phyloP scores from a whole-genome alignment of 31 red algal genomes.

The Odonthalia washingtoniensis region DNA sequence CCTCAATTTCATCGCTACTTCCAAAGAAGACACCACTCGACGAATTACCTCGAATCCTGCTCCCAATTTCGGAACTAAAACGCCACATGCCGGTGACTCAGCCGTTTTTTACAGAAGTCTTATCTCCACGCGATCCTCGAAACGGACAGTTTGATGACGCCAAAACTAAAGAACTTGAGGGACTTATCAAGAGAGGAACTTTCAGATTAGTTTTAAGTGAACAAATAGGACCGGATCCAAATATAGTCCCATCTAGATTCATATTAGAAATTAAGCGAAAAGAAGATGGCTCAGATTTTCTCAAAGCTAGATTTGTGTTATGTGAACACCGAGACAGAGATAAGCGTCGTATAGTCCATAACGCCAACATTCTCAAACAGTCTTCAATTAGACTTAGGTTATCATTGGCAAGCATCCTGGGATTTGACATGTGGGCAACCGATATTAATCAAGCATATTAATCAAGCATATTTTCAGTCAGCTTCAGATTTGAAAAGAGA shows the following conservation, averaged over 20 bases:
- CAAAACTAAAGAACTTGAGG: too few relatives aligned
- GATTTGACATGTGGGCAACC: conserved; percentile 27
- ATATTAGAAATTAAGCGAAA: background rate
- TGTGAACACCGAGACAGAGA: conserved; percentile 34
- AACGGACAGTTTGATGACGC: conserved; percentile 22
- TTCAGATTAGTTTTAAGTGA: conserved; percentile 6
- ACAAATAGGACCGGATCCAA: background rate
- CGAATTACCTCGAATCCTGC: background rate
- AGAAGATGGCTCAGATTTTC: background rate
- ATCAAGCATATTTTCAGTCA: conserved; percentile 59
- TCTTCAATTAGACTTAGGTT: conserved; percentile 28
- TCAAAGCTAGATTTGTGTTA: conserved; percentile 49
- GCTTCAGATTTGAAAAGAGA: background rate
- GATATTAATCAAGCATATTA: conserved; percentile 55
- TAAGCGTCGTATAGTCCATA: conserved; percentile 41
- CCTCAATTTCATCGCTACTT: background rate
- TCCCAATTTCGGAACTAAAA: background rate
- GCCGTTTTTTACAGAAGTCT: conserved; percentile 13
- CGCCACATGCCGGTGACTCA: too few relatives aligned
- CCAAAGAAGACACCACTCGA: background rate
- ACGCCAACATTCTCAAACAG: conserved; percentile 25
- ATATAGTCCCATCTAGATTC: conserved; percentile 4
- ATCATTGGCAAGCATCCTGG: background rate
- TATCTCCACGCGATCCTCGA: conserved; percentile 22
- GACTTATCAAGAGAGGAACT: conserved; percentile 8